These are phyloP conservation scores for Xylariaceae sp. DNA, from an alignment of 2,329 filamentous ascomycete genomes.

Conservation along the genomic window DNA sequence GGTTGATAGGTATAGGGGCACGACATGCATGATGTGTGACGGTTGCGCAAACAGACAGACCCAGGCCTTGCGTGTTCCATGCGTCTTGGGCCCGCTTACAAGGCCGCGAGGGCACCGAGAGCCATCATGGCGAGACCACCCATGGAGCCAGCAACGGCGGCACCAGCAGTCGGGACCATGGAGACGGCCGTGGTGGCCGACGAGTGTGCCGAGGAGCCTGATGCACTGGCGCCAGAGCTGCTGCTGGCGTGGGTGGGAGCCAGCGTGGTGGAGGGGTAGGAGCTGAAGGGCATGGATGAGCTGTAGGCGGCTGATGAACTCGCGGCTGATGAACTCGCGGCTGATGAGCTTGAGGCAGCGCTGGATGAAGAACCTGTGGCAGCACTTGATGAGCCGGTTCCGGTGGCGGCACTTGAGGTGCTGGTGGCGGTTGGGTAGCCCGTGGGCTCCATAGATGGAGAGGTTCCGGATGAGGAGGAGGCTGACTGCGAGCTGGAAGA, in stretches of 20 bases:
- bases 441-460: neutral
- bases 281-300: neutral
- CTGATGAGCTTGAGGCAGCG: neutral
- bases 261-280: neutral
- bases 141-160: conserved; percentile 14
- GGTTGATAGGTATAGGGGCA: neutral
- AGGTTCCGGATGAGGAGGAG: conserved; percentile 1
- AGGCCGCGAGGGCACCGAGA: conserved; percentile 16
- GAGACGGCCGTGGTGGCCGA: conserved; percentile 6
- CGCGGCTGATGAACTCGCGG: neutral
- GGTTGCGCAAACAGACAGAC: neutral
- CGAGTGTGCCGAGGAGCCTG: neutral
- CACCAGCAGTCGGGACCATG: conserved; percentile 14
- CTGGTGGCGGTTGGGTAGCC: neutral
- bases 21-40: neutral
- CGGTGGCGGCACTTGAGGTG: neutral
- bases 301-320: conserved; percentile 3
- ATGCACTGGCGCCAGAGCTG: conserved; percentile 9
- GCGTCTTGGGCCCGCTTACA: conserved; percentile 1
- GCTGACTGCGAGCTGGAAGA: conserved; percentile 3
- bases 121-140: conserved; percentile 19
- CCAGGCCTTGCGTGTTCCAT: neutral
- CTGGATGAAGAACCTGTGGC: no score
- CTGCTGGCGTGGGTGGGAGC: conserved; percentile 1
- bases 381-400: neutral